These are phyloP conservation scores for Macrolepiota fuliginosa DNA, from an alignment of 768 basidiomycete genomes.

Conservation along the genomic window DNA sequence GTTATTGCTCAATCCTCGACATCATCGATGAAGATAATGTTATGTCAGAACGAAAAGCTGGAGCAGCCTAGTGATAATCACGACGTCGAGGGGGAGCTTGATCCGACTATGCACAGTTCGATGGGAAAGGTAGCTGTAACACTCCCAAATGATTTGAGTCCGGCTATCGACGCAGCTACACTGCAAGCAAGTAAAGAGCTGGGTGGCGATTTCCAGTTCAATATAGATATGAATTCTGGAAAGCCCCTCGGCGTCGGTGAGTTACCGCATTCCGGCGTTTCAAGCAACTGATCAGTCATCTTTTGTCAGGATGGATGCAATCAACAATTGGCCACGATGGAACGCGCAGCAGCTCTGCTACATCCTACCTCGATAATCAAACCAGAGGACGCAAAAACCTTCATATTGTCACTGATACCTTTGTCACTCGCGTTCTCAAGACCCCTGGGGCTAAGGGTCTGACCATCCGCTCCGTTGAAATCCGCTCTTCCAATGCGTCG, in stretches of 20 bases:
- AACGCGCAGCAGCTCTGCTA: too few species aligned
- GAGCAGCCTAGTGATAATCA: constrained; percentile 18
- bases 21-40: constrained; percentile 14
- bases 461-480: constrained; percentile 12
- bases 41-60: constrained; percentile 15
- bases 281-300: neutral
- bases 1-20: neutral
- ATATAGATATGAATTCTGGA: constrained; percentile 15
- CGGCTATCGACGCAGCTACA: too few species aligned
- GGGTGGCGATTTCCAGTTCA: too few species aligned
- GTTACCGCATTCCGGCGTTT: neutral
- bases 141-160: constrained; percentile 15
- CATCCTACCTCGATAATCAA: constrained; percentile 22
- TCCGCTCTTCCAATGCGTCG: neutral
- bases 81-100: constrained; percentile 18
- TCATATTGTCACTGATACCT: too few species aligned
- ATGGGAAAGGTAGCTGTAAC: constrained; percentile 17
- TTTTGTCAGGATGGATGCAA: constrained; percentile 19
- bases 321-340: constrained; percentile 20
- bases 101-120: constrained; percentile 20
- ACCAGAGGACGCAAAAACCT: constrained; percentile 21
- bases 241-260: constrained; percentile 11
- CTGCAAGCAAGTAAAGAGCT: too few species aligned
- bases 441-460: neutral
- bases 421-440: too few species aligned